Percentiles rank a stretch among this genome's conserved stretches.
phyloP scores from a whole-genome alignment of 192 early-diverging fungal genomes.

The Pecoramyces ruminantium region DNA sequence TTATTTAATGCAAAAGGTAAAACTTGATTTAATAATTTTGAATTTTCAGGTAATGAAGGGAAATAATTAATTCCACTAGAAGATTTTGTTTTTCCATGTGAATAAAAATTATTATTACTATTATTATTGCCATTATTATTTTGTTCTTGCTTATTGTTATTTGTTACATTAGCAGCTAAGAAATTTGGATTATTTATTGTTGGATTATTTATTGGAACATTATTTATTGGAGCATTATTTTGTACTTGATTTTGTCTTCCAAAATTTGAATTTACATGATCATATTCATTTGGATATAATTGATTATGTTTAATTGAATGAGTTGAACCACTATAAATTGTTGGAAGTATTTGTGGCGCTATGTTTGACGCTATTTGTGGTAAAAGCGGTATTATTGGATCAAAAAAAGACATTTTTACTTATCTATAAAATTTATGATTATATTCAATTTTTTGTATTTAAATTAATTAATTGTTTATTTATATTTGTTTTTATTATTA shows the following conservation, averaged over 20 bases:
- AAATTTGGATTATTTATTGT: neutral
- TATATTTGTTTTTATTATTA: too few species aligned
- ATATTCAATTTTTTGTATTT: too few species aligned
- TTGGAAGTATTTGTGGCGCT: neutral
- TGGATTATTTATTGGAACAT: neutral
- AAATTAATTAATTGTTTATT: too few species aligned
- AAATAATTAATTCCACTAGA: neutral
- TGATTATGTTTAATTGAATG: neutral
- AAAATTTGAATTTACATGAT: neutral
- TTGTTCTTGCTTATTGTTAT: neutral
- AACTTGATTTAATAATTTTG: neutral
- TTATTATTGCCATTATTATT: neutral
- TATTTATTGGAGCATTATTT: neutral
- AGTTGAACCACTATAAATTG: neutral
- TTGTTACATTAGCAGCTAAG: neutral
- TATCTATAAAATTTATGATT: neutral
- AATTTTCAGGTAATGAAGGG: neutral
- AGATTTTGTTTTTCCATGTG: neutral
- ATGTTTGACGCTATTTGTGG: neutral
- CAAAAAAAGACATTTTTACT: neutral
- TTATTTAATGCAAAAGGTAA: neutral
- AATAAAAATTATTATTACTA: neutral
- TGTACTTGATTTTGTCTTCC: neutral
- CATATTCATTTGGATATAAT: neutral
- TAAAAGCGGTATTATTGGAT: neutral